phyloP scores from a whole-genome alignment of 495 filamentous ascomycete species.

The Polyplosphaeria fusca region DNA sequence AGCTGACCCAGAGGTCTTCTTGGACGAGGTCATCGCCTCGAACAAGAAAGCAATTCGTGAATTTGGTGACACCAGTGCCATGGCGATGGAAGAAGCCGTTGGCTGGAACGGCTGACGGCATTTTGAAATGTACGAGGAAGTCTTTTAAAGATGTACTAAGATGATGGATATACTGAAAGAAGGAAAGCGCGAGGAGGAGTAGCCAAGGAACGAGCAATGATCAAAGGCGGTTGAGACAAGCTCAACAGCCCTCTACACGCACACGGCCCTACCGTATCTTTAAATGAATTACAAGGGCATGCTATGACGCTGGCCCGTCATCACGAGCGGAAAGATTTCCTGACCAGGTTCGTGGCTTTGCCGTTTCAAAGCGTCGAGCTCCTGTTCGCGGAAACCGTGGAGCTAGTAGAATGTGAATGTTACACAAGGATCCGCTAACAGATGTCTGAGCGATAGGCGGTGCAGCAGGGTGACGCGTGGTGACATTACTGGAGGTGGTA shows the following conservation, averaged over 20 bases:
- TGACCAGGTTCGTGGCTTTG: neutral
- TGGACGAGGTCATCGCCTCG: conserved; percentile 59
- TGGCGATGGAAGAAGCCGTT: conserved; percentile 4
- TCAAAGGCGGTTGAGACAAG: conserved; percentile 31
- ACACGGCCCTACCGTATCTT: conserved; percentile 9
- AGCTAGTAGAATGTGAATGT: conserved; percentile 7
- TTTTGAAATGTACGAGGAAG: too few relatives aligned
- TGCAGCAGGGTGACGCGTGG: neutral
- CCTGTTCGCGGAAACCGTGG: conserved; percentile 6
- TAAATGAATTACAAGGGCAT: conserved; percentile 7
- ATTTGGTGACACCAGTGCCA: conserved; percentile 68
- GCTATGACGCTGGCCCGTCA: conserved; percentile 5
- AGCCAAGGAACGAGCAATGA: conserved; percentile 5
- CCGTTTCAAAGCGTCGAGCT: conserved; percentile 10
- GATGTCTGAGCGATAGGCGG: neutral
- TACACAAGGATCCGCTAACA: conserved; percentile 13
- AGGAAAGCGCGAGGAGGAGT: neutral
- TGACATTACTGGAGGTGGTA: conserved; percentile 24
- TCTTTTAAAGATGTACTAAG: too few relatives aligned
- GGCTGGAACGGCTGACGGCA: conserved; percentile 35
- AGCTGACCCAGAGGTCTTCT: conserved; percentile 77
- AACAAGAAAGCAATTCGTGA: conserved; percentile 76
- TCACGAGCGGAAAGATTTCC: conserved; percentile 14
- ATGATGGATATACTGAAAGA: neutral
- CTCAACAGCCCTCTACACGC: conserved; percentile 22